A percentile compares a stretch with the other conserved stretches of the same genome.
phyloP scores from a whole-genome alignment of 306 rosid species.

The Rosa persica region DNA sequence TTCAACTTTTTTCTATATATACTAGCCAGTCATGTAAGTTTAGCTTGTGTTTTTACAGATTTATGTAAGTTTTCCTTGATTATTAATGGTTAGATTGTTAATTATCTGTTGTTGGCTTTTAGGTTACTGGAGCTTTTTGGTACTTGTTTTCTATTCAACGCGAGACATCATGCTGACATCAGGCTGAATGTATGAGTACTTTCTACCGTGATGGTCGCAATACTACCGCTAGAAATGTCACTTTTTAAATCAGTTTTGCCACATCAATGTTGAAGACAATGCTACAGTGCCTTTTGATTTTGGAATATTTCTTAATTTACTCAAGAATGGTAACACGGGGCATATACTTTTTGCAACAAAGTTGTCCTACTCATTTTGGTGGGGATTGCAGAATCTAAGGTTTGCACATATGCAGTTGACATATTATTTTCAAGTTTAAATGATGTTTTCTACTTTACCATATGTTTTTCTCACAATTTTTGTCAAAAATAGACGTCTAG shows the following conservation, averaged over 20 bases:
- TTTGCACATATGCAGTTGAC: neutral
- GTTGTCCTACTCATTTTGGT: slow-evolving; percentile 30
- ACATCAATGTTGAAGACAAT: neutral
- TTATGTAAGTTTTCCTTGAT: too few relatives aligned
- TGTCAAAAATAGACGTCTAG: too few relatives aligned
- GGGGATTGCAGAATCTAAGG: slow-evolving; percentile 42
- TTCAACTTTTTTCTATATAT: slow-evolving; percentile 31
- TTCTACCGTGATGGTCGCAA: neutral
- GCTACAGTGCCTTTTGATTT: slow-evolving; percentile 18
- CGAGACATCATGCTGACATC: neutral
- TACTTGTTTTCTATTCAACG: slow-evolving; percentile 22
- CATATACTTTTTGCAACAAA: slow-evolving; percentile 23
- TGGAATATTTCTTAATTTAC: slow-evolving; percentile 32
- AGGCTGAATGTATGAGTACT: neutral
- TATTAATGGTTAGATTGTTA: too few relatives aligned
- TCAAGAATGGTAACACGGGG: slow-evolving; percentile 17
- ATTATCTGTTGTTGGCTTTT: neutral
- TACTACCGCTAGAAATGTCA: neutral
- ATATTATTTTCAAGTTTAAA: too few relatives aligned
- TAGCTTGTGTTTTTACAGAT: too few relatives aligned
- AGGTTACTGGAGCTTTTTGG: slow-evolving; percentile 19
- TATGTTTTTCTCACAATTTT: too few relatives aligned
- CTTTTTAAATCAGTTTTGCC: slow-evolving; percentile 12
- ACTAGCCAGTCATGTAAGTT: slow-evolving; percentile 33
- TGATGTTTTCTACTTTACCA: too few relatives aligned